A percentile compares a stretch with the other conserved stretches of the same genome.
Conservation (phyloP, 2,329 filamentous ascomycete genomes). For the Cladosporium cucumerinum region DNA sequence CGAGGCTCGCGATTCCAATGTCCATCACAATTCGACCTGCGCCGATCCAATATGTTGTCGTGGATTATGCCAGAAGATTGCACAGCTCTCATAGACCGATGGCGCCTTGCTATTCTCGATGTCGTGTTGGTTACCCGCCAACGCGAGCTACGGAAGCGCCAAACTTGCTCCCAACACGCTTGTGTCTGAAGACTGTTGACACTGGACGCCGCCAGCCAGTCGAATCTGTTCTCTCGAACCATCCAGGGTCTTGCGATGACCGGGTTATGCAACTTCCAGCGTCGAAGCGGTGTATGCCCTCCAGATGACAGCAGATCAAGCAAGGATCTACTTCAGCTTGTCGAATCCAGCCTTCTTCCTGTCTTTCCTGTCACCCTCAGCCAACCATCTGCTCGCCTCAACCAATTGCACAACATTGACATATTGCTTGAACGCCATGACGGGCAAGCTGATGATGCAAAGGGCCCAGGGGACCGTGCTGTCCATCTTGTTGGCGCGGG, state of each 20-base stretch:
- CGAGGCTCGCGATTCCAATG: background rate
- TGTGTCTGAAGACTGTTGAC: background rate
- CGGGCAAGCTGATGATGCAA: slow-evolving; percentile 72
- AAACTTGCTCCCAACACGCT: slow-evolving; percentile 8
- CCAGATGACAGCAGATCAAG: background rate
- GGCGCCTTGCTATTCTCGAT: background rate
- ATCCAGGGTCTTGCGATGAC: background rate
- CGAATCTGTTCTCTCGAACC: background rate
- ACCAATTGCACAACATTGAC: slow-evolving; percentile 93
- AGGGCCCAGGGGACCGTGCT: slow-evolving; percentile 70
- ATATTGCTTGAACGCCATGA: slow-evolving; percentile 89
- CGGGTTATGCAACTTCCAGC: background rate
- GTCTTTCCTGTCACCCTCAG: slow-evolving; percentile 69
- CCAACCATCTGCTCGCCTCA: slow-evolving; percentile 88
- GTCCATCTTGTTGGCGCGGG: slow-evolving; percentile 78
- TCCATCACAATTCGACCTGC: background rate
- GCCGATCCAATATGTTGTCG: background rate
- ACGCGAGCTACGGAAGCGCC: slow-evolving; percentile 10
- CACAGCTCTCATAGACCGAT: background rate
- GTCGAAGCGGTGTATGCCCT: no score
- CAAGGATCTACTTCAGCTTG: slow-evolving; percentile 7
- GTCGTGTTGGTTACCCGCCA: slow-evolving; percentile 2
- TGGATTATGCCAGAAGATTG: background rate
- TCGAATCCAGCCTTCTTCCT: slow-evolving; percentile 25
- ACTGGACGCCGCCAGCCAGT: background rate